phyloP scores from a whole-genome alignment of 2,329 filamentous ascomycete genomes.

The Rhynchosporium graminicola region DNA sequence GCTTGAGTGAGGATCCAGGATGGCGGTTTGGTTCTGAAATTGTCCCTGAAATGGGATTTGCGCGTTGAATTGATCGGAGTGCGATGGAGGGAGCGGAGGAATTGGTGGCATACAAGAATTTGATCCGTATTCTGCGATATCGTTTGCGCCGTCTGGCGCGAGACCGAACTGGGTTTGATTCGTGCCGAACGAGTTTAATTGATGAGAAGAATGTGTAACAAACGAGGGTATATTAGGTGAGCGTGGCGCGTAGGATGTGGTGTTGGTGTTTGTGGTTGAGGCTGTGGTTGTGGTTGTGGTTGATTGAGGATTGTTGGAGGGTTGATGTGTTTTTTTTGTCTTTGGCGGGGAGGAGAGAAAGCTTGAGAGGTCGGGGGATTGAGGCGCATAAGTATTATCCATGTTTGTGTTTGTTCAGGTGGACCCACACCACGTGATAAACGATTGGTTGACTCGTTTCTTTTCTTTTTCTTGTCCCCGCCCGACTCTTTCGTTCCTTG shows the following conservation, averaged over 20 bases:
- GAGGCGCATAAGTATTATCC: constrained; percentile 40
- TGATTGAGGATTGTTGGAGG: constrained; percentile 16
- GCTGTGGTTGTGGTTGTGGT: constrained; percentile 5
- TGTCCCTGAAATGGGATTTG: constrained; percentile 22
- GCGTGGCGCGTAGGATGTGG: constrained; percentile 33
- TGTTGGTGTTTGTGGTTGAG: constrained; percentile 14
- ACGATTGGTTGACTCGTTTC: constrained; percentile 11
- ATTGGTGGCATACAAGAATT: constrained; percentile 38
- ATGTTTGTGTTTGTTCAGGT: constrained; percentile 21
- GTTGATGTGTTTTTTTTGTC: constrained; percentile 26
- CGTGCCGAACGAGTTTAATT: constrained; percentile 17
- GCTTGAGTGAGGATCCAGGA: constrained; percentile 14
- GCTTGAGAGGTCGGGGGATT: constrained; percentile 40
- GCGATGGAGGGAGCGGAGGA: constrained; percentile 33
- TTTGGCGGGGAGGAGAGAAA: constrained; percentile 35
- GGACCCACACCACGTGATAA: too few species aligned
- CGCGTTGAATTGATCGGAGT: constrained; percentile 27
- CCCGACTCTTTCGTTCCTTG: background rate
- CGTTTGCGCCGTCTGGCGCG: constrained; percentile 21
- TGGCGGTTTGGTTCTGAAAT: constrained; percentile 24
- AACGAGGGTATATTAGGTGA: constrained; percentile 35
- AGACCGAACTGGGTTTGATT: constrained; percentile 22
- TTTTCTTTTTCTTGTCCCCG: background rate
- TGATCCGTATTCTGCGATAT: constrained; percentile 25
- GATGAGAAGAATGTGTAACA: constrained; percentile 17